These are phyloP conservation scores for Metschnikowia borealis DNA, from an alignment of 805 yeast species.

Conservation along the genomic window DNA sequence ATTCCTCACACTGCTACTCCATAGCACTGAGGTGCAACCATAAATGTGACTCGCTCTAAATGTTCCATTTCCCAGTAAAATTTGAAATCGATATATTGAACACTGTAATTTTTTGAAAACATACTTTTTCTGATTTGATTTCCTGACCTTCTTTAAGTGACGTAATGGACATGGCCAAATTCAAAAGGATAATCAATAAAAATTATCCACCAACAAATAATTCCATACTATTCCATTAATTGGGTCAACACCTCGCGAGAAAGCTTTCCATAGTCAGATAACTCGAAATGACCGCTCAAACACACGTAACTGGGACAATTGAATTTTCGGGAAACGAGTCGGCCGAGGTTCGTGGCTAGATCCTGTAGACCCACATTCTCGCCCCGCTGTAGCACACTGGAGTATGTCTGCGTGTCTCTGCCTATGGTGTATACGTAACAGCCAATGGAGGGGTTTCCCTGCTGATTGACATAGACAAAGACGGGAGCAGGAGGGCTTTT, in stretches of 20 bases:
- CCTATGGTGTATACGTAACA: conserved; percentile 43
- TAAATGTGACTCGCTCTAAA: too few relatives aligned
- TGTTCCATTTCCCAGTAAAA: too few relatives aligned
- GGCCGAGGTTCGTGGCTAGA: conserved; percentile 40
- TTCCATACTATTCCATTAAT: neutral
- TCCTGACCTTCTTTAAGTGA: too few relatives aligned
- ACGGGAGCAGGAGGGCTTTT: conserved; percentile 20
- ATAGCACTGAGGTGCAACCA: too few relatives aligned
- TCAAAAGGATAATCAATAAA: too few relatives aligned
- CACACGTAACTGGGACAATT: conserved; percentile 43
- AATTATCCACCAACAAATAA: too few relatives aligned
- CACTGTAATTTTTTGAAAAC: too few relatives aligned
- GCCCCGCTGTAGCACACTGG: conserved; percentile 43
- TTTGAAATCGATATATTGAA: too few relatives aligned
- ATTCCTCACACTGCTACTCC: too few relatives aligned
- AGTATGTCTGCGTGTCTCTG: conserved; percentile 25
- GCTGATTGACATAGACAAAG: conserved; percentile 28
- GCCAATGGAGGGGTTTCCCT: conserved; percentile 31
- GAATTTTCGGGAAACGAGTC: conserved; percentile 37
- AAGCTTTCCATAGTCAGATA: conserved; percentile 14
- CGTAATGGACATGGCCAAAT: neutral
- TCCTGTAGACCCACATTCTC: conserved; percentile 40
- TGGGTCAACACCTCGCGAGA: conserved; percentile 10
- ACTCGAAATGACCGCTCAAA: conserved; percentile 36
- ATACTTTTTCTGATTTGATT: too few relatives aligned